Base-by-base conservation (phyloP, 2,329 filamentous ascomycete species). In the Pseudogymnoascus sp. region DNA sequence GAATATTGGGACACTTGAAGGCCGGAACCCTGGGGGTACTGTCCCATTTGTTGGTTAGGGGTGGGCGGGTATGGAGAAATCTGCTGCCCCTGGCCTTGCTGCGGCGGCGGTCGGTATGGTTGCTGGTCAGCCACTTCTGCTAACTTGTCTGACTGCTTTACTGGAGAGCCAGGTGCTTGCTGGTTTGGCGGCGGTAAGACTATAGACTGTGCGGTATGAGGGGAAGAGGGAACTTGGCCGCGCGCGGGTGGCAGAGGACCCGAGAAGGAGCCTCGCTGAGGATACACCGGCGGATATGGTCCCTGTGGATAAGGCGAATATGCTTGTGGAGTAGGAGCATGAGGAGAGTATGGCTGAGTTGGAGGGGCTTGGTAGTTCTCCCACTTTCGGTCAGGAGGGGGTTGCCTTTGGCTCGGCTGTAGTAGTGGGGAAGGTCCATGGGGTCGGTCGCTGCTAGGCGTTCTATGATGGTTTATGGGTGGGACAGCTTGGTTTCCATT, bases 171-270 rank as follows among this genome's bases (percentile, higher is more conserved):
- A 40, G 65, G 65, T 25, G 62, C 64, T 6, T 62, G 61, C 4
- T 63, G 60, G 65, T 67, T 69, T 37, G 67, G 66, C 33, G 69
- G 69, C 40, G 71, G 69, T 4, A 72, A 59, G 36, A 66, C 62
- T 55, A 69, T 64, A 3, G 64, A 61, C 36, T 65, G 64, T 45
- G 64, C 36, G 42, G 69, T 68, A 3, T 69, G 36, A n/a, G 70
- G 71, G 40, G 71, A 71, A 58, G 70, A 72, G 55, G 71, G 71
- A 39, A 72, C 64, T 65, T 67, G 68, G 39, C 64, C 65, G 60
- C 69, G 68, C 40, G 69, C 67, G 37, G 67, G 67, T 59, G 67
- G 67, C 18, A 71, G 37, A 15, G 70, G 66, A 60, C 64, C 64
- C 13, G 70, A 64, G 58, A 70, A 68, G 13, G 68, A 67, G 48